Percentiles rank a stretch among this genome's conserved stretches.
These are phyloP conservation scores for Fusarium solani-melongenae DNA, from an alignment of 2,329 filamentous ascomycete species.

Conservation along the genomic window DNA sequence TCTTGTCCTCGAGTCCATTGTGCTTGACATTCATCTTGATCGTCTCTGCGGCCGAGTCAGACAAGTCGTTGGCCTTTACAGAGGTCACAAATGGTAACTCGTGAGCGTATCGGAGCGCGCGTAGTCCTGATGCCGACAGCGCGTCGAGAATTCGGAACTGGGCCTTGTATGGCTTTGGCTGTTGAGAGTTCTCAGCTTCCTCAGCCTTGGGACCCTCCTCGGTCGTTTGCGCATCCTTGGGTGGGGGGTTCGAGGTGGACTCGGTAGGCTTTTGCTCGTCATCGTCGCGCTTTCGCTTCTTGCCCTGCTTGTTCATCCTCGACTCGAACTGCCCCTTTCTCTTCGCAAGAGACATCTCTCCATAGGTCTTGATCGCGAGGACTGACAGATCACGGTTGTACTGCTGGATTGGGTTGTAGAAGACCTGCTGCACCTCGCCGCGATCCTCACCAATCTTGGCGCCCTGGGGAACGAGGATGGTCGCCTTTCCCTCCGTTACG, in stretches of 20 bases:
- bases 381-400: constrained; percentile 98
- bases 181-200: constrained; percentile 26
- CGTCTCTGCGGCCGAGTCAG: constrained; percentile 77
- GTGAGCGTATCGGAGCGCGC: constrained; percentile 89
- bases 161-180: constrained; percentile 49
- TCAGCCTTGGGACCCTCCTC: constrained; percentile 23
- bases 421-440: constrained; percentile 80
- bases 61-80: constrained; percentile 91
- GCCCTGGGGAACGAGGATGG: constrained; percentile 64
- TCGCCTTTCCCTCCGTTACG: constrained; percentile 67
- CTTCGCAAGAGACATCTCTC: constrained; percentile 70
- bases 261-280: constrained; percentile 44
- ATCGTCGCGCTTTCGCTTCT: constrained; percentile 61
- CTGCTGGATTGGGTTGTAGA: constrained; percentile 99
- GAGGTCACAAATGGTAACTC: constrained; percentile 88
- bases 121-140: constrained; percentile 90
- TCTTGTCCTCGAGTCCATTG: constrained; percentile 78
- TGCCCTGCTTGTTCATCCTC: constrained; percentile 52
- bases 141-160: constrained; percentile 91
- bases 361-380: constrained; percentile 89
- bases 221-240: constrained; percentile 18
- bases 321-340: constrained; percentile 56
- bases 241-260: constrained; percentile 9
- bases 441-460: constrained; percentile 60
- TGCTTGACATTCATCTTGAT: constrained; percentile 88